These are phyloP conservation scores for Colletotrichum sp. DNA, from an alignment of 2,329 filamentous ascomycete species.

Conservation along the genomic window DNA sequence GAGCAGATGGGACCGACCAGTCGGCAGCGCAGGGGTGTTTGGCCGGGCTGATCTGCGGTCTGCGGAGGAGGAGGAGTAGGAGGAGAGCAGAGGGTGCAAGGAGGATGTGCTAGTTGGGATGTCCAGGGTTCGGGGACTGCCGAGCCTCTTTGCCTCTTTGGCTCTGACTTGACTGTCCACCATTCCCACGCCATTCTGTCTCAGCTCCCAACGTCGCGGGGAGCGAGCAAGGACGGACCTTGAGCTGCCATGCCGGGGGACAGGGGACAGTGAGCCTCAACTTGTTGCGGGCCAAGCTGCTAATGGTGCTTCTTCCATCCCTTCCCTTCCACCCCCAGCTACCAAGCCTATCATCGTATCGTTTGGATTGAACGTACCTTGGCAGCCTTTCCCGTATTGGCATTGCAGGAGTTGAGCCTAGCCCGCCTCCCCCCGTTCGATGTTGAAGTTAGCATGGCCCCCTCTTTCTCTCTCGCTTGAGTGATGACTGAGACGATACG, in stretches of 20 bases:
- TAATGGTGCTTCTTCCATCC: slow-evolving; percentile 13
- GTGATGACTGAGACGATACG: background rate
- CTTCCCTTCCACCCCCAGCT: slow-evolving; percentile 2
- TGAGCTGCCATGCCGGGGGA: background rate
- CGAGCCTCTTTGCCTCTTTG: slow-evolving; percentile 10
- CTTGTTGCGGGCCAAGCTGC: background rate
- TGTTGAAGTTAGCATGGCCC: background rate
- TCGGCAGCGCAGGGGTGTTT: background rate
- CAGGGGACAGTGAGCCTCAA: slow-evolving; percentile 4
- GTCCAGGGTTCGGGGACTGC: slow-evolving; percentile 21
- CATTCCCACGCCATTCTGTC: slow-evolving; percentile 18
- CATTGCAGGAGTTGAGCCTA: background rate
- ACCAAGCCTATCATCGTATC: slow-evolving; percentile 18
- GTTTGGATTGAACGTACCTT: slow-evolving; percentile 14
- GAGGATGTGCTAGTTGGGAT: slow-evolving; percentile 13
- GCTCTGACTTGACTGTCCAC: slow-evolving; percentile 20
- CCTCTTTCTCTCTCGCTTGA: background rate
- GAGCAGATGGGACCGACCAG: slow-evolving; percentile 17
- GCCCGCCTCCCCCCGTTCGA: background rate
- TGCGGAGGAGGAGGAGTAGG: background rate
- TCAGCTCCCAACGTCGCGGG: slow-evolving; percentile 20
- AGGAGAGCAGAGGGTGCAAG: background rate
- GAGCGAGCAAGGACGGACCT: slow-evolving; percentile 8
- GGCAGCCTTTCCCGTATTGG: slow-evolving; percentile 4
- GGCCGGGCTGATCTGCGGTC: slow-evolving; percentile 13